These are phyloP conservation scores for Hypoxylon sp. DNA, from an alignment of 2,329 filamentous ascomycete genomes.

Conservation along the genomic window DNA sequence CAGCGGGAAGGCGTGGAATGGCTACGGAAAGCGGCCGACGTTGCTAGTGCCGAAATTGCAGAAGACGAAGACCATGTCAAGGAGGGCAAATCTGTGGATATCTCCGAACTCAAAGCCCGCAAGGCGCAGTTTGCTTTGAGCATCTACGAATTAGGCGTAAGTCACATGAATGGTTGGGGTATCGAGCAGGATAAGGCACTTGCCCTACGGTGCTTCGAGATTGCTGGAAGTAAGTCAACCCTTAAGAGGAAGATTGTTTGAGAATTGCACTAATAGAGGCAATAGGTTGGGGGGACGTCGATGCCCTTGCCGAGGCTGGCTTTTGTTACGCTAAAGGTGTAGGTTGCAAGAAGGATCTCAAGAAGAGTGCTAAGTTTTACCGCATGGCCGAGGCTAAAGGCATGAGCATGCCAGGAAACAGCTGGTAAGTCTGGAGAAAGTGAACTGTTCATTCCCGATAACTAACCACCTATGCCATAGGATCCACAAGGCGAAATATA, in stretches of 20 bases:
- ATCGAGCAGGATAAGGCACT: conserved; percentile 92
- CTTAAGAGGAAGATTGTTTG: conserved; percentile 32
- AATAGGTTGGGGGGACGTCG: conserved; percentile 89
- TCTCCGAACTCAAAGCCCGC: conserved; percentile 82
- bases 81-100: conserved; percentile 74
- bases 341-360: conserved; percentile 95
- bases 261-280: conserved; percentile 40
- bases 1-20: conserved; percentile 91
- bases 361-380: conserved; percentile 93
- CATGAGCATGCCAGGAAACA: conserved; percentile 98
- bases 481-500: conserved; percentile 98
- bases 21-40: conserved; percentile 92
- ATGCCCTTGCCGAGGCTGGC: conserved; percentile 93
- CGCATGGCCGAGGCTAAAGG: conserved; percentile 91
- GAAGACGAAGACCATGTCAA: conserved; percentile 80
- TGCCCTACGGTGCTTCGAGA: conserved; percentile 94
- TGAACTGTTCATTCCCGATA: conserved; percentile 11
- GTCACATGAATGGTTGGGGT: conserved; percentile 98
- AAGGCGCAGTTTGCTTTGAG: conserved; percentile 95
- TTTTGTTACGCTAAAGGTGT: conserved; percentile 96
- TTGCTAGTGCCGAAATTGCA: conserved; percentile 83
- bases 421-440: conserved; percentile 79
- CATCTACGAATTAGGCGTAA: conserved; percentile 96
- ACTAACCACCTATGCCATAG: conserved; percentile 61
- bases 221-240: conserved; percentile 80